A percentile compares a stretch with the other conserved stretches of the same genome.
phyloP scores from a whole-genome alignment of 352 stramenopile genomes.

The Peronospora destructor region DNA sequence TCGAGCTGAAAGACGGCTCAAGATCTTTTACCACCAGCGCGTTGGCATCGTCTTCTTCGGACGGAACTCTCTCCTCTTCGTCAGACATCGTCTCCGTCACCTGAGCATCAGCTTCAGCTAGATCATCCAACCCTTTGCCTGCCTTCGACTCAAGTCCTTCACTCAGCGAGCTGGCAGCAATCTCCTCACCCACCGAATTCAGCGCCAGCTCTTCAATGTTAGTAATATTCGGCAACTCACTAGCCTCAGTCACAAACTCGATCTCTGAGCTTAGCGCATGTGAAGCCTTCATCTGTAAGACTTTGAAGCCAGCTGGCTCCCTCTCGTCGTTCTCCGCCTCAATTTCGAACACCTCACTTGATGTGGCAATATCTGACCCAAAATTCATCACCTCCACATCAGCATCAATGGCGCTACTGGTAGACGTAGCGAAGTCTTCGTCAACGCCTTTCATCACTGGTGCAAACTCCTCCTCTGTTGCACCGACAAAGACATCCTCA shows the following conservation, averaged over 20 bases:
- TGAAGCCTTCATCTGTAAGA: slow-evolving; percentile 8
- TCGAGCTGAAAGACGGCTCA: background rate
- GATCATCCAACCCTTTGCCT: background rate
- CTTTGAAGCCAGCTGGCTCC: background rate
- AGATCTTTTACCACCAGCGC: slow-evolving; percentile 1
- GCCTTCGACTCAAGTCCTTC: slow-evolving; percentile 1
- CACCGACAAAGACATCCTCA: background rate
- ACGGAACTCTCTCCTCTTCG: slow-evolving; percentile 5
- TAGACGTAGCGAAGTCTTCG: background rate
- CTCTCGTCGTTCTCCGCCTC: background rate
- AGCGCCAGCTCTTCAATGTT: slow-evolving; percentile 1
- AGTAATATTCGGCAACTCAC: background rate
- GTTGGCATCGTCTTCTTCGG: slow-evolving; percentile 1
- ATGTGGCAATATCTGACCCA: background rate
- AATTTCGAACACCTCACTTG: background rate
- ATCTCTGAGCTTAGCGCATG: background rate
- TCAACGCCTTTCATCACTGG: background rate
- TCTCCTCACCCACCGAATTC: background rate
- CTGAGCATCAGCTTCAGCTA: background rate
- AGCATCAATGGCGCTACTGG: background rate
- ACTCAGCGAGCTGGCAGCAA: background rate
- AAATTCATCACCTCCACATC: background rate
- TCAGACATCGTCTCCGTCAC: background rate
- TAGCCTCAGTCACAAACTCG: background rate
- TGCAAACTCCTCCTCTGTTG: background rate